Conservation (phyloP, 768 basidiomycete genomes). For the Russula lepida region DNA sequence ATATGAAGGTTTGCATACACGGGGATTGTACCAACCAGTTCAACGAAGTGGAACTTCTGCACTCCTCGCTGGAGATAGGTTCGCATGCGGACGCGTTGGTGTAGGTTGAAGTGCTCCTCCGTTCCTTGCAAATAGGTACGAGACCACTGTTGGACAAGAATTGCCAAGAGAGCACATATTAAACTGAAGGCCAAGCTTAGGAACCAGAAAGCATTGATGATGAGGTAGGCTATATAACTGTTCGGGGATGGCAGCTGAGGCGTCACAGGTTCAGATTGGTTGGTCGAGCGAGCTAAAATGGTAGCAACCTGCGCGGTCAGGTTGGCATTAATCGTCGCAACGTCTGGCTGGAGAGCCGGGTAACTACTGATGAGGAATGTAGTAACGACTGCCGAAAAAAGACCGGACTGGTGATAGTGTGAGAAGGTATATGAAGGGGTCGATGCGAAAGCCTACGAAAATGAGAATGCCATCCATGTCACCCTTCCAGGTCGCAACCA, state of each 20-base stretch:
- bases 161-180: slow-evolving; percentile 14
- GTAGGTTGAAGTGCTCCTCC: slow-evolving; percentile 3
- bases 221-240: background rate
- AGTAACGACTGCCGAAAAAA: slow-evolving; percentile 17
- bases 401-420: slow-evolving; percentile 12
- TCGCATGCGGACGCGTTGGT: slow-evolving; percentile 11
- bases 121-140: slow-evolving; percentile 16
- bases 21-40: slow-evolving; percentile 9
- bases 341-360: slow-evolving; percentile 6
- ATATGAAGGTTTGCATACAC: background rate
- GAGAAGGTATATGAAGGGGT: background rate
- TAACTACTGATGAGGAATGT: slow-evolving; percentile 16
- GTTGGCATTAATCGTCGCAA: background rate
- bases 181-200: slow-evolving; percentile 16
- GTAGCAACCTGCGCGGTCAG: background rate
- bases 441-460: slow-evolving; percentile 9
- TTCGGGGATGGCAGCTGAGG: background rate
- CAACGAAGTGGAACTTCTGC: slow-evolving; percentile 6
- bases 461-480: slow-evolving; percentile 21
- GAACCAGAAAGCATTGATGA: slow-evolving; percentile 20
- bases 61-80: slow-evolving; percentile 13
- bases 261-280: background rate
- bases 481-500: slow-evolving; percentile 18
- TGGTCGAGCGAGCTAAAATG: background rate
- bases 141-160: slow-evolving; percentile 20